Evolutionary conservation across 176 grass and related monocot species (phyloP), one percentile per base, ranked within the genome.

Genomic region (Alopecurus myosuroides): DNA sequence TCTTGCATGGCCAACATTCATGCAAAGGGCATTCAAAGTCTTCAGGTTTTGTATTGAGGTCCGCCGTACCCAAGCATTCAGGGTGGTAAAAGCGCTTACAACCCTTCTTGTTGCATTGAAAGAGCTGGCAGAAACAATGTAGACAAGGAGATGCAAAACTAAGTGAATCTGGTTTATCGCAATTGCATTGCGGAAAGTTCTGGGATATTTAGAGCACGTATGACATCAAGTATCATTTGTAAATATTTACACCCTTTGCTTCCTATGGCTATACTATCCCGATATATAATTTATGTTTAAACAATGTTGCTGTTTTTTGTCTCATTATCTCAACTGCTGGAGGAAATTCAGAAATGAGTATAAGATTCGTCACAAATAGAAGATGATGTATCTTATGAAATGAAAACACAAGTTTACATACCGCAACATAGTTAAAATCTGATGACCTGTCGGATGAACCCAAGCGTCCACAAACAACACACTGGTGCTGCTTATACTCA

Each of bases 1-100:
- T 52, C 72, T 84, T 77, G 42, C 70, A 84, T 13, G 42, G 22
- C 13, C 33, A 64, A 10, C 82, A 76, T 76, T 84, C 71, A 77
- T 84, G 82, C 56, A 84, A 4, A 50, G 82, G 71, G 57, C 71
- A 76, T 20, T 71, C 49, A 4, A 36, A 64, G 25, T 76, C 41
- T 6, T 3, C 20, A 8, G 29, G 55, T 0, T 18, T 39, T 52
- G 22, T 85, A 30, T 34, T 85, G 2, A 25, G 19, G 61, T 65
- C 71, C 7, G 15, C 19, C 8, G 20, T 41, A 46, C 0, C 56
- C 61, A 79, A 18, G 46, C 56, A 79, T 4, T 65, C 11, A 33
- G 40, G 57, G 25, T 78, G 83, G 75, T 85, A 85, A 78, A 85
- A 85, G 49, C 51, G 36, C 49, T 14, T 53, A 26, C 83, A 78